A percentile compares a stretch with the other conserved stretches of the same genome.
Evolutionary conservation across 345 rosid species (phyloP).

Genomic region (Salix brachista): DNA sequence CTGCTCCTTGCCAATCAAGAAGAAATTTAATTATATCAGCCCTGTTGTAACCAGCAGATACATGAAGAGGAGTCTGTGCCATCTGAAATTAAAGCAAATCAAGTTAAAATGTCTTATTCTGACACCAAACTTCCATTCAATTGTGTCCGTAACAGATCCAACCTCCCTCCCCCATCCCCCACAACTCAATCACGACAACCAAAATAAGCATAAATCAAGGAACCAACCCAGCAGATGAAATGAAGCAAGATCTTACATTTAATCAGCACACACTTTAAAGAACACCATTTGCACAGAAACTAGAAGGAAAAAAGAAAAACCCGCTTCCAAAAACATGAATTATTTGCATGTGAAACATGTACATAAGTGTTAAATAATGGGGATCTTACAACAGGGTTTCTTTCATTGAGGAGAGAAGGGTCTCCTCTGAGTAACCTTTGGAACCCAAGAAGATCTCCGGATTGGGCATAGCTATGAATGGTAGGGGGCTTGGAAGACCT

Average conservation of each 20-base stretch:
- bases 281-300: not conserved
- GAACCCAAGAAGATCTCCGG: conserved; percentile 67
- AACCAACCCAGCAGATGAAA: not conserved
- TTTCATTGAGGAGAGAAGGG: conserved; percentile 76
- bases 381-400: conserved; percentile 78
- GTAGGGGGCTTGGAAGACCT: conserved; percentile 74
- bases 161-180: no score
- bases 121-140: not conserved
- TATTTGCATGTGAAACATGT: not conserved
- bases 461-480: conserved; percentile 79
- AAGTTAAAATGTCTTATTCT: not conserved
- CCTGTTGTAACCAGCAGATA: conserved; percentile 77
- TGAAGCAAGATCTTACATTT: not conserved
- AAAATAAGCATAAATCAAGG: not conserved
- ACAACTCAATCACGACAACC: not conserved
- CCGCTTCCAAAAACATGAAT: not conserved
- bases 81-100: conserved; percentile 53
- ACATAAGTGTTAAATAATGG: not conserved
- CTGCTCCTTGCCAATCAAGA: conserved; percentile 67
- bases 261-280: not conserved
- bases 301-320: not conserved
- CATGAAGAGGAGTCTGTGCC: conserved; percentile 96
- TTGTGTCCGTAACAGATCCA: not conserved
- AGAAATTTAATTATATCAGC: conserved; percentile 68
- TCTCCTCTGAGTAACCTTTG: conserved; percentile 64